phyloP scores from a whole-genome alignment of 805 yeast genomes.

The Saccharomycopsis sp. region DNA sequence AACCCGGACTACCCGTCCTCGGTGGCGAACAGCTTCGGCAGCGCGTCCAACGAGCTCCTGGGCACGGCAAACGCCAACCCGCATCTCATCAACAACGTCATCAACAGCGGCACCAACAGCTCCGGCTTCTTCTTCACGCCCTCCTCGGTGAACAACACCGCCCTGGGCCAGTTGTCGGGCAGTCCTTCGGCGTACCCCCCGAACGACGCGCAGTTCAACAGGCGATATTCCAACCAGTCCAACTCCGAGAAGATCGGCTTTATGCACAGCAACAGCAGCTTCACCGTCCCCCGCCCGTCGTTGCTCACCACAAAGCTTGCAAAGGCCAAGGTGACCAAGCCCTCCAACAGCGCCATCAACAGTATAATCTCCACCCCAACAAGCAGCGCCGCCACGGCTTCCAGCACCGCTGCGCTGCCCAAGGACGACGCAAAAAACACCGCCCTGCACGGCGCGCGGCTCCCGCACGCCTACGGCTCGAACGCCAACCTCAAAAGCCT shows the following conservation, averaged over 20 bases:
- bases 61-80: background rate
- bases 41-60: background rate
- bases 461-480: conserved; percentile 13
- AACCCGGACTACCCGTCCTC: conserved; percentile 23
- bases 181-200: conserved; percentile 30
- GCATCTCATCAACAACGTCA: conserved; percentile 6
- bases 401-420: background rate
- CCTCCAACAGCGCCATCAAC: conserved; percentile 9
- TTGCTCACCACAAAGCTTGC: conserved; percentile 18
- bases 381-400: background rate
- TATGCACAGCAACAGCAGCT: conserved; percentile 5
- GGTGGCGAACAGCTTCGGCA: conserved; percentile 20
- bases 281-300: conserved; percentile 12
- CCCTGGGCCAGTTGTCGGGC: conserved; percentile 22
- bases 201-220: background rate
- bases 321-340: conserved; percentile 10
- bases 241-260: conserved; percentile 6
- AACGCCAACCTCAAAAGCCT: conserved; percentile 5
- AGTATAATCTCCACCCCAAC: conserved; percentile 5
- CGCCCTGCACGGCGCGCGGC: conserved; percentile 21
- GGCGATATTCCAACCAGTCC: conserved; percentile 9
- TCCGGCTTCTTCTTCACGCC: background rate
- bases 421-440: conserved; percentile 12
- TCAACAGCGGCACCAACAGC: background rate
- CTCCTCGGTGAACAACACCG: background rate